Evolutionary conservation across 176 grass and related monocot genomes (phyloP).

Genomic region (Guadua angustifolia): DNA sequence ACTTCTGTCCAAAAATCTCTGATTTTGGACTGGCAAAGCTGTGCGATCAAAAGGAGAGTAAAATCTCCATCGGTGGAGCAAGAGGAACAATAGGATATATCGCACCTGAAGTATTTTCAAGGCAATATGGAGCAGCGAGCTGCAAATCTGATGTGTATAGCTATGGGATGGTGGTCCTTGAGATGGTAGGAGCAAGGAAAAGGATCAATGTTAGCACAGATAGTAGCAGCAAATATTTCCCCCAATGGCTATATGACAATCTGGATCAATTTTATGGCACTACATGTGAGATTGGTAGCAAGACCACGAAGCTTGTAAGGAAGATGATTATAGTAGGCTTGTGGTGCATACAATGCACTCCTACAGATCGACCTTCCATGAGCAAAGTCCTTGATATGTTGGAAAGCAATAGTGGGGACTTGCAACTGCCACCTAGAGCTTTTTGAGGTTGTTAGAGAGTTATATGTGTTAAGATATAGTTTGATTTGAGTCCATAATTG

Average conservation of each 20-base stretch:
- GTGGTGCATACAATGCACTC: constrained; percentile 34
- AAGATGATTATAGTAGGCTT: constrained; percentile 32
- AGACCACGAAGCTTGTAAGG: neutral
- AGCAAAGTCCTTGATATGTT: constrained; percentile 44
- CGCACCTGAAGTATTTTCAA: constrained; percentile 43
- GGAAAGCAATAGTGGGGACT: neutral
- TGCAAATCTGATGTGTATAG: constrained; percentile 33
- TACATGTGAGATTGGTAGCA: neutral
- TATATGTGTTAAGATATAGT: too few species aligned
- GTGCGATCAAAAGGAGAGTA: constrained; percentile 34
- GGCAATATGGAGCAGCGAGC: constrained; percentile 28
- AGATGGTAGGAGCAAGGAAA: constrained; percentile 34
- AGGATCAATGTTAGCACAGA: neutral
- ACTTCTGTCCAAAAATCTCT: constrained; percentile 34
- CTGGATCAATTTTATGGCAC: neutral
- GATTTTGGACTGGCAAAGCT: constrained; percentile 34
- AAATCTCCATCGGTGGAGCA: neutral
- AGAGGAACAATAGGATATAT: constrained; percentile 46
- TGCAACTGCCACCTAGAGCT: constrained; percentile 4
- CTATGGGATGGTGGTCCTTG: constrained; percentile 39
- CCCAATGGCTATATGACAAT: neutral
- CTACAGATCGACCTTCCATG: constrained; percentile 25
- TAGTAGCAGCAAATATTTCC: neutral
- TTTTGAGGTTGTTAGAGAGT: neutral
- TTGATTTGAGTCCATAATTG: too few species aligned